Base-by-base conservation (phyloP, 2,329 filamentous ascomycete species). In the Lecanosticta acicola region DNA sequence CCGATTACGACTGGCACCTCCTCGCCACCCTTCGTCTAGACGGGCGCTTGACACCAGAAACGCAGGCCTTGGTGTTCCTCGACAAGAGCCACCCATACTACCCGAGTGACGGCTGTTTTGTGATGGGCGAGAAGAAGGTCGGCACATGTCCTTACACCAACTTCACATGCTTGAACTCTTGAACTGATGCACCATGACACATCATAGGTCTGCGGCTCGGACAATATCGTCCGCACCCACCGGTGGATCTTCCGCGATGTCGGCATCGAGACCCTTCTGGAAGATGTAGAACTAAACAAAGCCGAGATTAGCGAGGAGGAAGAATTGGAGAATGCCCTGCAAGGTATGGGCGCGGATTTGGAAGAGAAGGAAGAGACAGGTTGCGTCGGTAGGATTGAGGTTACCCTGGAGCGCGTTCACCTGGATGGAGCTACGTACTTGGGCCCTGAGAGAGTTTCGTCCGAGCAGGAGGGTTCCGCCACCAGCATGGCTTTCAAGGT, bases 21-120 rank as follows among this genome's bases (percentile, higher is more conserved):
- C 26, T 54, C 13, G 48, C 45, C 11, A 49, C 43, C 3, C 32
- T 54, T 7, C 43, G 46, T 16, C 29, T 54, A 9, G 48, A 54
- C 18, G 51, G 43, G 7, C 21, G 46, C 3, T 18, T 33, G 29
- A 41, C n/a, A 13, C 14, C 19, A 14, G 48, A 51, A 41, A 49
- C 39, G 37, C 35, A 40, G 11, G 26, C 13, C 32, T 42, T 54
- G 16, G 14, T 54, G n/a, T 49, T 42, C 32, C 40, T 46, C 20
- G 49, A 54, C 26, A 10, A 16, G 26, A 8, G 11, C 14, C 39
- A 41, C 26, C 9, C 7, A 4, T 19, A 33, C 32, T 32, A 33
- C 39, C 17, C 17, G 7, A 39, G 37, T 5, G 19, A 39, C 3
- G 37, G 37, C 7, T 9, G 37, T 21, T 10, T 24, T 10, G 19